Evolutionary conservation across 2,329 filamentous ascomycete genomes (phyloP).

Genomic region (Penicillium sp.): DNA sequence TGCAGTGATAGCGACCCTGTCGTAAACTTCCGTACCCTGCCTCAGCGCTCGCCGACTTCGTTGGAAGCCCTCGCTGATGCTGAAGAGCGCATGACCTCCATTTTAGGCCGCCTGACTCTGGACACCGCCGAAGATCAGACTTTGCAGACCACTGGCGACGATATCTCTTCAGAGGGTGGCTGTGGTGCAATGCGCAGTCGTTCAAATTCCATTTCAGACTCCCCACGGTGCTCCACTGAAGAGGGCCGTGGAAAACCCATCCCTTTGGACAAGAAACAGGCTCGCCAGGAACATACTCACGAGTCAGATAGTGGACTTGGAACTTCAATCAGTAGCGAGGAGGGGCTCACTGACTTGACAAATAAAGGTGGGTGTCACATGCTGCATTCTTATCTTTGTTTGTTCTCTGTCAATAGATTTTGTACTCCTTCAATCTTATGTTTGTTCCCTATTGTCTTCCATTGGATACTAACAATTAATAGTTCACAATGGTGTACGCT

Average conservation of each 20-base stretch:
- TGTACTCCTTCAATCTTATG: too few species aligned
- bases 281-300: constrained; percentile 57
- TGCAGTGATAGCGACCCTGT: constrained; percentile 42
- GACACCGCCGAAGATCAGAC: constrained; percentile 48
- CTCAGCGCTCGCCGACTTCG: constrained; percentile 62
- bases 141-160: not conserved
- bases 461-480: constrained; percentile 22
- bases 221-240: constrained; percentile 31
- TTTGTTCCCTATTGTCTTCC: constrained; percentile 7
- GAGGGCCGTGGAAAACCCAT: constrained; percentile 15
- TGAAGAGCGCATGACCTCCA: constrained; percentile 64
- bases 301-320: constrained; percentile 85
- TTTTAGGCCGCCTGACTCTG: constrained; percentile 63
- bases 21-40: constrained; percentile 49
- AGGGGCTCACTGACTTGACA: constrained; percentile 45
- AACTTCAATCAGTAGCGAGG: constrained; percentile 67
- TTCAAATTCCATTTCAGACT: constrained; percentile 1
- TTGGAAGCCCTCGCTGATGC: constrained; percentile 68
- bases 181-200: not conserved
- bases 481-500: constrained; percentile 17
- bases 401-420: not conserved
- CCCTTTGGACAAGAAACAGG: constrained; percentile 23
- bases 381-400: not conserved
- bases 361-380: constrained; percentile 38
- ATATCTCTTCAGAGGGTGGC: not conserved